phyloP scores from a whole-genome alignment of 768 basidiomycete species.

The Candolleomyces eurysporus region DNA sequence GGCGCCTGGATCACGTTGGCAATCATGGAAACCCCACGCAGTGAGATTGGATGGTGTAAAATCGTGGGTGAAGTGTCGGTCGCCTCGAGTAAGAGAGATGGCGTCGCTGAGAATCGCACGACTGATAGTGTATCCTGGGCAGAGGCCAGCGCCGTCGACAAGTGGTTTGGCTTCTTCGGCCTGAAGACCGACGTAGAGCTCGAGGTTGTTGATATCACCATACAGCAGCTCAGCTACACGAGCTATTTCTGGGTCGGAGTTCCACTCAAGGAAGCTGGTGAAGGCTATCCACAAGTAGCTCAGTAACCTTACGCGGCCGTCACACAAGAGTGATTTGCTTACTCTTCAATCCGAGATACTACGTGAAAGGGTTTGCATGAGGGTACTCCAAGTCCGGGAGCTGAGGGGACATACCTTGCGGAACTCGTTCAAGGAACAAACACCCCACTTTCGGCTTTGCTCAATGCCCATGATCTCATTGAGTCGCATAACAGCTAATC shows the following conservation, averaged over 20 bases:
- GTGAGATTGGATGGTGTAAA: constrained; percentile 80
- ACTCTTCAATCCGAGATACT: constrained; percentile 81
- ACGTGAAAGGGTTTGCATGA: background rate
- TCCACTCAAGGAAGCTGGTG: constrained; percentile 77
- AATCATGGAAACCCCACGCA: constrained; percentile 82
- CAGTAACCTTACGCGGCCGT: no score
- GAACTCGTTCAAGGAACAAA: constrained; percentile 84
- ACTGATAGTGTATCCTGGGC: constrained; percentile 82
- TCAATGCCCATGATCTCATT: constrained; percentile 87
- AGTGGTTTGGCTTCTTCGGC: constrained; percentile 77
- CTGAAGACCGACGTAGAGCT: constrained; percentile 79
- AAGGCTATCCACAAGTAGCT: constrained; percentile 44
- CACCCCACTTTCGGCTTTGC: constrained; percentile 73
- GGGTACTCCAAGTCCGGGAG: background rate
- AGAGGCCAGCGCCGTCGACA: constrained; percentile 78
- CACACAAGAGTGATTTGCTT: constrained; percentile 18
- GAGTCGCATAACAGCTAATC: constrained; percentile 56
- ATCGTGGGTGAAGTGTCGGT: constrained; percentile 79
- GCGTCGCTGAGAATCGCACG: constrained; percentile 86
- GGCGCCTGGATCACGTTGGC: constrained; percentile 67
- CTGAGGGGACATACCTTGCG: constrained; percentile 40
- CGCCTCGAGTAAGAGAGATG: constrained; percentile 82
- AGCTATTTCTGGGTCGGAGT: constrained; percentile 66
- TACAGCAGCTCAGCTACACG: constrained; percentile 76
- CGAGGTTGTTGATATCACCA: constrained; percentile 70